Conservation (phyloP, 176 grass and related monocot species). For the Avena insularis region DNA sequence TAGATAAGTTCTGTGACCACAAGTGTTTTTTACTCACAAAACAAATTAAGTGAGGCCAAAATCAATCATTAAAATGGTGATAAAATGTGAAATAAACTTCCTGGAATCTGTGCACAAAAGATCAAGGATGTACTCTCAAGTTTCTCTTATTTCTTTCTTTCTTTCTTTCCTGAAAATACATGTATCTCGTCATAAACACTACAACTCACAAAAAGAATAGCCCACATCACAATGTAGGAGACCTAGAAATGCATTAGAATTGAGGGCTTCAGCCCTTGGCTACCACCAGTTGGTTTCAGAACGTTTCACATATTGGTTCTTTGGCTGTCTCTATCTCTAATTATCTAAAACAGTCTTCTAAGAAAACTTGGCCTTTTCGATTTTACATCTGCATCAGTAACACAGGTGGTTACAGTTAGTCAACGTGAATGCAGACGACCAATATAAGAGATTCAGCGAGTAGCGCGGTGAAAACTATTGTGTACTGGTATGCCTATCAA, state of each 20-base stretch:
- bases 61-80: no score
- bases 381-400: conserved; percentile 41
- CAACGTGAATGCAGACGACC: neutral
- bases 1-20: no score
- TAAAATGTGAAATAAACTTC: no score
- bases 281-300: conserved; percentile 2
- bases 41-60: no score
- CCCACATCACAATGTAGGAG: neutral
- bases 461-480: neutral
- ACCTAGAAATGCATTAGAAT: neutral
- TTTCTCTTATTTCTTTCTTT: neutral
- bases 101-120: no score
- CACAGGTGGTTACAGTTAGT: conserved; percentile 20
- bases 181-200: neutral
- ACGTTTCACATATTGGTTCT: conserved; percentile 12
- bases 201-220: neutral
- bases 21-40: no score
- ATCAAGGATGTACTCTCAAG: neutral
- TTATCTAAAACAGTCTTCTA: conserved; percentile 47
- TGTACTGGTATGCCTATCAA: neutral
- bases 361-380: conserved; percentile 45
- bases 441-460: neutral
- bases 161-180: neutral
- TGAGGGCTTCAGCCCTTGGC: neutral
- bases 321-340: conserved; percentile 13